Evolutionary conservation across 306 rosid species (phyloP).

Genomic region (Castanea crenata): DNA sequence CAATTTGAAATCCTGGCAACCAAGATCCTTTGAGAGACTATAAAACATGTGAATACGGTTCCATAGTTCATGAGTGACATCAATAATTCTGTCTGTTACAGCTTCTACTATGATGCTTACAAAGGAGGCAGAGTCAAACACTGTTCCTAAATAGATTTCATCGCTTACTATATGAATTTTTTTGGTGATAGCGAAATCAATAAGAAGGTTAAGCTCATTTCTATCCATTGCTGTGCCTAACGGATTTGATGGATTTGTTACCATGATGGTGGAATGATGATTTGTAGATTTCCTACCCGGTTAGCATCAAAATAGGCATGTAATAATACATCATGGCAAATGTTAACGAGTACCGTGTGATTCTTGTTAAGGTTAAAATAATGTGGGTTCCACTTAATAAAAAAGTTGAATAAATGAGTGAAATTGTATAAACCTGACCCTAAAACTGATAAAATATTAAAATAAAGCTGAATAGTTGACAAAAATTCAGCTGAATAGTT

Average conservation of each 20-base stretch:
- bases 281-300: no score
- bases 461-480: no score
- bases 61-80: neutral
- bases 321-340: no score
- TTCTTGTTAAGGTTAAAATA: no score
- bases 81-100: constrained; percentile 7
- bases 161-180: constrained; percentile 69
- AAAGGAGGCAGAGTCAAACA: constrained; percentile 49
- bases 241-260: constrained; percentile 87
- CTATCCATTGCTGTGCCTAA: constrained; percentile 58
- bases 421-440: no score
- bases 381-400: no score
- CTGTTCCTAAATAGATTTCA: constrained; percentile 74
- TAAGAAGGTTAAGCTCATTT: constrained; percentile 47
- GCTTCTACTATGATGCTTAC: constrained; percentile 49
- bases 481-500: no score
- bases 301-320: no score
- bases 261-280: constrained; percentile 1
- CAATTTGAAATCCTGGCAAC: constrained; percentile 75
- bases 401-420: no score
- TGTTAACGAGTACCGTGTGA: no score
- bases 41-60: constrained; percentile 57
- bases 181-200: constrained; percentile 48
- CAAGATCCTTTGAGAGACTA: constrained; percentile 74
- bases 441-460: no score